Evolutionary conservation across 768 basidiomycete species (phyloP).

Genomic region (Cystofilobasidium macerans): DNA sequence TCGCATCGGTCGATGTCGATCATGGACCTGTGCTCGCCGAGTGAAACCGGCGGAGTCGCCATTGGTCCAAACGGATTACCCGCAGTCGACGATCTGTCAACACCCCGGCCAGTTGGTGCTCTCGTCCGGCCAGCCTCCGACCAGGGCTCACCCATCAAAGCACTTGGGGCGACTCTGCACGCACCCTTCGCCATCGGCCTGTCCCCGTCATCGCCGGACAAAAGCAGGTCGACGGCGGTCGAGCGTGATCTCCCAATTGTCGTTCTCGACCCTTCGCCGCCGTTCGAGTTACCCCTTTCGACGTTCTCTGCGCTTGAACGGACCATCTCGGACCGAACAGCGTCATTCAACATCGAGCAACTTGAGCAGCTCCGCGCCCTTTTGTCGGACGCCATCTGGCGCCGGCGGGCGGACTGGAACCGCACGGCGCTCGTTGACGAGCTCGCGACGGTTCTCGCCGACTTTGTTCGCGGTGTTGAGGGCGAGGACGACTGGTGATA

Average conservation of each 20-base stretch:
- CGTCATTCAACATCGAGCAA: constrained; percentile 63
- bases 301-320: constrained; percentile 46
- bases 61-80: neutral
- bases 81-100: neutral
- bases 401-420: constrained; percentile 70
- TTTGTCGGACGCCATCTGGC: constrained; percentile 71
- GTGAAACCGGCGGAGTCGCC: neutral
- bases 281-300: constrained; percentile 56
- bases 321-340: constrained; percentile 49
- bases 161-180: neutral
- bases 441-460: constrained; percentile 28
- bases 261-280: constrained; percentile 50
- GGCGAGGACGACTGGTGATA: constrained; percentile 8
- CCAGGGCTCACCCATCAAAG: too few species aligned
- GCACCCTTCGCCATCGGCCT: neutral
- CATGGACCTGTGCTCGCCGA: neutral
- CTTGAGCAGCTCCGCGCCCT: constrained; percentile 86
- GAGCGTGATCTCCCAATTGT: too few species aligned
- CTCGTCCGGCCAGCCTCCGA: neutral
- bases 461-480: constrained; percentile 52
- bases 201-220: neutral
- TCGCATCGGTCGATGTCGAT: neutral
- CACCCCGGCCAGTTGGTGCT: neutral
- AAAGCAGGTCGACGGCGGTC: too few species aligned
- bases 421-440: constrained; percentile 49